These are phyloP conservation scores for Begonia masoniana DNA, from an alignment of 306 rosid genomes.

Conservation along the genomic window DNA sequence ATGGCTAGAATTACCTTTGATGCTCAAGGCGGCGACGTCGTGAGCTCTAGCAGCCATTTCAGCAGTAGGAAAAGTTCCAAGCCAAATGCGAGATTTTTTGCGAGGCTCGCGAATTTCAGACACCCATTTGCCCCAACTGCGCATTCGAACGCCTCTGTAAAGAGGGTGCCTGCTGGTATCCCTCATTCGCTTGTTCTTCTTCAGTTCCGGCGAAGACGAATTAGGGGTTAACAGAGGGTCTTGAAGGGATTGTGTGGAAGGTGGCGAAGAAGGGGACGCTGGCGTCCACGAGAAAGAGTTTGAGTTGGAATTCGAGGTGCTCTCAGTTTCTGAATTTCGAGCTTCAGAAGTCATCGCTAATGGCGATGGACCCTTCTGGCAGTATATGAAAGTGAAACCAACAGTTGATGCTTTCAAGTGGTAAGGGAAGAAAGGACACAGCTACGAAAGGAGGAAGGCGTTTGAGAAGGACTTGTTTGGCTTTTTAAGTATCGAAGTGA, in stretches of 20 bases:
- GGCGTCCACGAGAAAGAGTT: slow-evolving; percentile 22
- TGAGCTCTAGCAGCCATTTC: slow-evolving; percentile 99
- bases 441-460: too few relatives aligned
- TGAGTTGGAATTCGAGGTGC: slow-evolving; percentile 23
- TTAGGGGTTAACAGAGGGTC: too few relatives aligned
- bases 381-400: too few relatives aligned
- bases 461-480: slow-evolving; percentile 1
- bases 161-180: slow-evolving; percentile 47
- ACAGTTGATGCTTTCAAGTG: too few relatives aligned
- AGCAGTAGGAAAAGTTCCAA: slow-evolving; percentile 73
- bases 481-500: not conserved
- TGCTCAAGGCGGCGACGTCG: slow-evolving; percentile 88
- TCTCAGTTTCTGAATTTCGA: slow-evolving; percentile 24
- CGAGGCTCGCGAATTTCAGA: slow-evolving; percentile 94
- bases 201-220: not conserved
- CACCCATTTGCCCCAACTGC: slow-evolving; percentile 98
- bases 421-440: not conserved
- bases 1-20: slow-evolving; percentile 73
- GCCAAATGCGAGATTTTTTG: slow-evolving; percentile 96
- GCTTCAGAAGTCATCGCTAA: slow-evolving; percentile 21
- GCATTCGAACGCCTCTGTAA: slow-evolving; percentile 82
- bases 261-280: slow-evolving; percentile 18
- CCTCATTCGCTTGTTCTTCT: slow-evolving; percentile 31
- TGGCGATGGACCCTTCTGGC: too few relatives aligned
- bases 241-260: not conserved